Evolutionary conservation across 2,329 filamentous ascomycete species (phyloP), one percentile per base, ranked within the genome.

Genomic region (Ceratocystis ficicola): DNA sequence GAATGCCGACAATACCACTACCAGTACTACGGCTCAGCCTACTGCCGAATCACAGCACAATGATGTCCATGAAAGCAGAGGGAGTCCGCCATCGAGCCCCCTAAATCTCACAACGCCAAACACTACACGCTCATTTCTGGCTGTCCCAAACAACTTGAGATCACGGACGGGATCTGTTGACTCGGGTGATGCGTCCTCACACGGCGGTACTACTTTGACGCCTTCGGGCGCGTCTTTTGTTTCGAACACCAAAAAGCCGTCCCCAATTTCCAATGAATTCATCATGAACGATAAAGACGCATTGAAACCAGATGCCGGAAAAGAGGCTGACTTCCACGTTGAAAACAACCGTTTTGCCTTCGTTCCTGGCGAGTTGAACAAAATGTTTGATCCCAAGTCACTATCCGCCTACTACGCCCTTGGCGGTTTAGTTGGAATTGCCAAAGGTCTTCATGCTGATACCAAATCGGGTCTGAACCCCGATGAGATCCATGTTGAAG

Each of bases 381-480:
- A 95, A 75, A 82, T 96, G 77, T 84, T 93, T 68, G 94, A 95
- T 73, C 92, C 92, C 2, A 96, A 96, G 77, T 95, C 85, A 68
- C 76, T 95, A 67, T 79, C 86, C 12, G 91, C 91, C 0, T 95
- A 93, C 70, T 88, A 87, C 72, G 86, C 86, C 15, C 74, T 96
- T 4, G 91, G 92, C 62, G 92, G 92, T 28, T 75, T 95, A 17
- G 76, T 76, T 20, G 92, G 92, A 0, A 75, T 96, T 62, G 90
- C 93, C 74, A 88, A 85, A 72, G 92, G 91, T 8, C 77, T 96
- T 36, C 80, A 88, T 62, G 86, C 85, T 5, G 84, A 94, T 73
- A 79, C 89, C 36, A 82, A 81, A 63, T 80, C 86, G 44, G 92
- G 92, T 6, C 74, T 96, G 64, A 93, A 89, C 68, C 72, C 84